Percentiles rank a stretch among this genome's conserved stretches.
These are phyloP conservation scores for Hypsizygus marmoreus DNA, from an alignment of 768 basidiomycete species.

Conservation along the genomic window DNA sequence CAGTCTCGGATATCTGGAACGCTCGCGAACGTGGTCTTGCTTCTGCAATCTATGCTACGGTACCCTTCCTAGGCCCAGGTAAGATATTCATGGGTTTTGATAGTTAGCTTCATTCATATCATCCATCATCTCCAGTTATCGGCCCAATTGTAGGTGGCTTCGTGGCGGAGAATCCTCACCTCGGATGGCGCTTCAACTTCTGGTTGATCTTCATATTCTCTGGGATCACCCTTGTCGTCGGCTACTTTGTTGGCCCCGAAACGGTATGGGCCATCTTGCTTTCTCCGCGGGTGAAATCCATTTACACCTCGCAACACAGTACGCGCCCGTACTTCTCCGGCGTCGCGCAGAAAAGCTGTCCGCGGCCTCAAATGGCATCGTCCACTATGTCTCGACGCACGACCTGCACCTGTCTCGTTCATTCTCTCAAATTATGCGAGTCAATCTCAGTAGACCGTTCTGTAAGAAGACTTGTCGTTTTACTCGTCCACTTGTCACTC, in stretches of 20 bases:
- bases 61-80: conserved; percentile 62
- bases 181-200: conserved; percentile 66
- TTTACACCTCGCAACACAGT: conserved; percentile 39
- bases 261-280: conserved; percentile 40
- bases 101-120: background rate
- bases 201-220: conserved; percentile 66
- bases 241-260: conserved; percentile 55
- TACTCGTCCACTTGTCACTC: background rate
- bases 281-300: no score
- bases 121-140: conserved; percentile 49
- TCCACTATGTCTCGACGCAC: conserved; percentile 51
- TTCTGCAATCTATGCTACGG: conserved; percentile 58
- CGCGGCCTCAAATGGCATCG: conserved; percentile 37
- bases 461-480: conserved; percentile 32
- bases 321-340: conserved; percentile 62
- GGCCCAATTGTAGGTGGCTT: conserved; percentile 73
- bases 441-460: conserved; percentile 59
- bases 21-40: conserved; percentile 62
- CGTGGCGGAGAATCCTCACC: conserved; percentile 45
- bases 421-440: conserved; percentile 41
- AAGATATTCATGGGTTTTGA: conserved; percentile 6
- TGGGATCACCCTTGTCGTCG: conserved; percentile 42
- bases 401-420: conserved; percentile 47
- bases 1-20: conserved; percentile 60
- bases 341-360: conserved; percentile 48